Evolutionary conservation across 2,329 filamentous ascomycete species (phyloP).

Genomic region (Seiridium cupressi): DNA sequence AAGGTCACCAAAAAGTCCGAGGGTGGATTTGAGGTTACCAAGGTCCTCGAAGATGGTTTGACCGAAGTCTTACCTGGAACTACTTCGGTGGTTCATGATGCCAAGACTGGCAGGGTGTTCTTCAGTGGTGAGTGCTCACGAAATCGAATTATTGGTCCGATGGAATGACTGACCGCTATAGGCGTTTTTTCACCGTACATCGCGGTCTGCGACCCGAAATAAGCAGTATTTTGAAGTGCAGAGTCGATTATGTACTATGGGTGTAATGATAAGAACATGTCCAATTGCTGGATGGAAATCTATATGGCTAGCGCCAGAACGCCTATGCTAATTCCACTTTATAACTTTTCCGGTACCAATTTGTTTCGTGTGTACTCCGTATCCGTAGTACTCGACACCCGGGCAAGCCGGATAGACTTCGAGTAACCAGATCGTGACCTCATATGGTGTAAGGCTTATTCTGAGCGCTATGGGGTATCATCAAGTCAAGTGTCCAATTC

Average conservation of each 20-base stretch:
- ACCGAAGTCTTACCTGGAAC: conserved; percentile 21
- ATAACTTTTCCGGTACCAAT: neutral
- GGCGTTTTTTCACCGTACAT: conserved; percentile 1
- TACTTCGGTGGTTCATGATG: conserved; percentile 25
- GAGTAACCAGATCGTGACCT: no score
- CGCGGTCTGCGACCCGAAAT: conserved; percentile 3
- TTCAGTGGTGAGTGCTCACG: conserved; percentile 15
- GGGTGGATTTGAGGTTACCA: conserved; percentile 17
- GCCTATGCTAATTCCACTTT: neutral
- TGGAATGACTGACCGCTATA: neutral
- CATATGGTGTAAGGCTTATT: no score
- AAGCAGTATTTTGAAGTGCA: neutral
- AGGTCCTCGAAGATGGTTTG: conserved; percentile 24
- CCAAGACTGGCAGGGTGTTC: conserved; percentile 25
- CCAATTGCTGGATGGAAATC: neutral
- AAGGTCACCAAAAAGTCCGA: conserved; percentile 16
- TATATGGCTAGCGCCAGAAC: neutral
- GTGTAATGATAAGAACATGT: neutral
- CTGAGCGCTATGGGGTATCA: no score
- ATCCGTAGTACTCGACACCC: no score
- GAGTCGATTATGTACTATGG: neutral
- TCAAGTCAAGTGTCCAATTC: neutral
- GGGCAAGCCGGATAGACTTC: no score
- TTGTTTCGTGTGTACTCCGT: neutral
- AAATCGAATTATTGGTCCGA: neutral